Conservation (phyloP, 148 eudicot species). For the Chenopodium formosanum region DNA sequence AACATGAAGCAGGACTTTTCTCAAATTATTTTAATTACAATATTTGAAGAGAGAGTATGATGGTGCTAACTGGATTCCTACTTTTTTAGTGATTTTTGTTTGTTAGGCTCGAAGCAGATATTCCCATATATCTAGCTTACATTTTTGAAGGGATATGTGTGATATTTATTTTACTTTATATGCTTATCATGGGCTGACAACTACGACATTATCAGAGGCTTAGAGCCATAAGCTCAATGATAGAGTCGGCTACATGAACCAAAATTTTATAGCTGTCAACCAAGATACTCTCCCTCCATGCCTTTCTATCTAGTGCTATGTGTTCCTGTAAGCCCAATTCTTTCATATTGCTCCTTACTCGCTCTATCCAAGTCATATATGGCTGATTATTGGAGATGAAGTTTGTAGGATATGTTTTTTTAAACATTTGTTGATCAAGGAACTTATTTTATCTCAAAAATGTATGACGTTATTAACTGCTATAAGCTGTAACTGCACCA, state of each 20-base stretch:
- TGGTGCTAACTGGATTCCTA: background rate
- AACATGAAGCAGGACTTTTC: background rate
- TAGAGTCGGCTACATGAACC: too few species aligned
- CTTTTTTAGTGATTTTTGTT: too few species aligned
- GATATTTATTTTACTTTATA: background rate
- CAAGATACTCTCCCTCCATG: too few species aligned
- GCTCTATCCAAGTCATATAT: background rate
- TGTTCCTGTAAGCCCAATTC: too few species aligned
- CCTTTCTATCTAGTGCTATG: too few species aligned
- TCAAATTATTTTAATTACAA: background rate
- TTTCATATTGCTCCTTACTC: too few species aligned
- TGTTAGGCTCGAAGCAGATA: background rate
- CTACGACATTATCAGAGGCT: too few species aligned
- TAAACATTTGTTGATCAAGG: background rate
- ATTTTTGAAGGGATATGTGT: background rate
- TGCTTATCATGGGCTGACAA: background rate
- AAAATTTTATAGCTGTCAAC: too few species aligned
- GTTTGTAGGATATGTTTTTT: background rate
- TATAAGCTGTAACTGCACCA: background rate
- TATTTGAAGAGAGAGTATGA: background rate
- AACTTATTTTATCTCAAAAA: background rate
- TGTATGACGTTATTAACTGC: background rate
- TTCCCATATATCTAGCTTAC: background rate
- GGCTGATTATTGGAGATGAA: background rate
- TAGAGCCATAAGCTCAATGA: too few species aligned